Evolutionary conservation across 192 early-diverging fungal genomes (phyloP).

Genomic region (Diversispora epigaea): DNA sequence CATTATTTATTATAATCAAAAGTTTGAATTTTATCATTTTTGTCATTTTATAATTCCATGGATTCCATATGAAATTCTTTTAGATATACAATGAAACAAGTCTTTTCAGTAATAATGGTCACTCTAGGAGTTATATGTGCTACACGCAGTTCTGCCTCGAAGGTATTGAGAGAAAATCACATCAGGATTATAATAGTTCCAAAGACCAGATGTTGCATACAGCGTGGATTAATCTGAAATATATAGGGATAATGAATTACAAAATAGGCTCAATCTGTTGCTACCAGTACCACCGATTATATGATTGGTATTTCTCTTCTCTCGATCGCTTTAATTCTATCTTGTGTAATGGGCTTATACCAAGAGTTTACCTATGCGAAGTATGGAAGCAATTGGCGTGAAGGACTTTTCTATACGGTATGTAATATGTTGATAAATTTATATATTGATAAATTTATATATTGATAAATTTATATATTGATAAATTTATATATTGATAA

Average conservation of each 20-base stretch:
- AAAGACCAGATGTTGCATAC: too few relatives aligned
- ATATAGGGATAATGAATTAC: neutral
- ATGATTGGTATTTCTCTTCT: conserved; percentile 69
- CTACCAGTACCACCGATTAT: conserved; percentile 46
- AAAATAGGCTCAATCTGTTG: neutral
- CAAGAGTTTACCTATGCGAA: conserved; percentile 78
- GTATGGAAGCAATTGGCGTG: conserved; percentile 82
- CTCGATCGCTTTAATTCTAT: conserved; percentile 69
- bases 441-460: neutral
- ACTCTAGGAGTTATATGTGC: conserved; percentile 74
- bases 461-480: too few relatives aligned
- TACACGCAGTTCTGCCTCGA: conserved; percentile 50
- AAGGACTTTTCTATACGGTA: conserved; percentile 86
- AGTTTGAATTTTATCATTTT: neutral
- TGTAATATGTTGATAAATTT: conserved; percentile 19
- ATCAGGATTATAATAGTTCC: neutral
- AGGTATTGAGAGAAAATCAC: neutral
- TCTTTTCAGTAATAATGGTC: conserved; percentile 71
- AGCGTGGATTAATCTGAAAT: neutral
- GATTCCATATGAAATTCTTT: neutral
- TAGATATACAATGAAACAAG: conserved; percentile 51
- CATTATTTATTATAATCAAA: neutral
- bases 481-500: neutral
- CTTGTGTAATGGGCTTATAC: conserved; percentile 76
- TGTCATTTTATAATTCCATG: too few relatives aligned